Conservation (phyloP, 352 stramenopile species). For the Globisporangium spinosum region DNA sequence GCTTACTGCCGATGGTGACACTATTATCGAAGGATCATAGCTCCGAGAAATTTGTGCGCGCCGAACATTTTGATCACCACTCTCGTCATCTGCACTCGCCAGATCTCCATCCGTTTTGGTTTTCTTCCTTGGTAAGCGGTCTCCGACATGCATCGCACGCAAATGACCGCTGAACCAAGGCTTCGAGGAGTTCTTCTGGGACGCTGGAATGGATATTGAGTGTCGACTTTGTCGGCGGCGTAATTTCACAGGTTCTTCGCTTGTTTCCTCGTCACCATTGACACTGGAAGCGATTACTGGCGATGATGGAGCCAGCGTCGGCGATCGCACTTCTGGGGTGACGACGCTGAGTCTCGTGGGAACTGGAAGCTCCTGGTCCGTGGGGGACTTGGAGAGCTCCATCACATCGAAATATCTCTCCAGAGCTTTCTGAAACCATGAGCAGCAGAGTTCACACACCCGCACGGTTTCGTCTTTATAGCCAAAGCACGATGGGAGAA, state of each 20-base stretch:
- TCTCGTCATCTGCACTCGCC: constrained; percentile 6
- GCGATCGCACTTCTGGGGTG: constrained; percentile 23
- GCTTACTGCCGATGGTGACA: background rate
- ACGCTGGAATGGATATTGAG: constrained; percentile 23
- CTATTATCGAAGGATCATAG: background rate
- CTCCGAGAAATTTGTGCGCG: background rate
- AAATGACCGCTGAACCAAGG: constrained; percentile 73
- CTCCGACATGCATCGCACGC: constrained; percentile 62
- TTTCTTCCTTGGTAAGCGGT: constrained; percentile 53
- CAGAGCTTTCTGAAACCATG: constrained; percentile 67
- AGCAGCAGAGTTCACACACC: constrained; percentile 52
- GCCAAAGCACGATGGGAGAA: constrained; percentile 59
- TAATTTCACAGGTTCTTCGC: constrained; percentile 24
- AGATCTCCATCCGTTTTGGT: constrained; percentile 31
- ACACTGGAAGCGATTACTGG: constrained; percentile 14
- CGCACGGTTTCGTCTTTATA: constrained; percentile 44
- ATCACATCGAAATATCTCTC: constrained; percentile 66
- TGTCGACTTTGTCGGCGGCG: constrained; percentile 20
- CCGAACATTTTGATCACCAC: constrained; percentile 8
- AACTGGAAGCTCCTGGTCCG: constrained; percentile 17
- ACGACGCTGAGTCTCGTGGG: constrained; percentile 20
- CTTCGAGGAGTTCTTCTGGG: constrained; percentile 24
- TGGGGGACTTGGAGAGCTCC: constrained; percentile 29
- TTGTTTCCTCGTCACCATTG: constrained; percentile 22
- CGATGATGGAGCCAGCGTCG: constrained; percentile 17